A percentile compares a stretch with the other conserved stretches of the same genome.
Evolutionary conservation across 1,284 basidiomycete species (phyloP).

Genomic region (Tetrapyrgos nigripes): DNA sequence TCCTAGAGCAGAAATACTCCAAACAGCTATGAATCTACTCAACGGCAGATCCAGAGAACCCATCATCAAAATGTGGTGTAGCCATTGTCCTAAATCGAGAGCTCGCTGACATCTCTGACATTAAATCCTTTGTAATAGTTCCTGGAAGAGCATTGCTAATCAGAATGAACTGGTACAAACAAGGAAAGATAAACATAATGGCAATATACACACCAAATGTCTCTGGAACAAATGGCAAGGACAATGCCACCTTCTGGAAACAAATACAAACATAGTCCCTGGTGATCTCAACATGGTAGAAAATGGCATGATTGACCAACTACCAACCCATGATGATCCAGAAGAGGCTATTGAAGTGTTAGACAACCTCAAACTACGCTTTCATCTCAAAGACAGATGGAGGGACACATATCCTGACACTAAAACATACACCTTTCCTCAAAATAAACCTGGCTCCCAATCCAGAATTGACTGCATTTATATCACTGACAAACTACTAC

Average conservation of each 20-base stretch:
- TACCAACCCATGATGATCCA: slow-evolving; percentile 17
- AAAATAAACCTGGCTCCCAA: slow-evolving; percentile 16
- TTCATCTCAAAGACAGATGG: too few relatives aligned
- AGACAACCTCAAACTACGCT: too few relatives aligned
- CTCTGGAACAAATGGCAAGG: background rate
- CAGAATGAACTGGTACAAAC: slow-evolving; percentile 12
- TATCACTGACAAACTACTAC: background rate
- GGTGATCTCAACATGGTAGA: slow-evolving; percentile 24
- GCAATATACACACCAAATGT: slow-evolving; percentile 29
- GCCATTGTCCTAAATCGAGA: background rate
- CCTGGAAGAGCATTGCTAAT: slow-evolving; percentile 21
- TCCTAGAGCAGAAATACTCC: slow-evolving; percentile 17
- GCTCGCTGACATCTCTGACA: background rate
- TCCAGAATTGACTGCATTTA: slow-evolving; percentile 40
- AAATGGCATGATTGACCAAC: slow-evolving; percentile 19
- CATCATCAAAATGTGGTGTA: background rate
- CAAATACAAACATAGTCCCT: slow-evolving; percentile 14
- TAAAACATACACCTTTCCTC: slow-evolving; percentile 27
- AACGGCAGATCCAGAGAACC: background rate
- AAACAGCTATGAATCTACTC: slow-evolving; percentile 11
- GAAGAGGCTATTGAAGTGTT: too few relatives aligned
- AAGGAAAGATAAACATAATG: slow-evolving; percentile 11
- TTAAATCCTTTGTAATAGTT: slow-evolving; percentile 7
- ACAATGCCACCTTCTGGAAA: slow-evolving; percentile 28
- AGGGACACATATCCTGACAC: too few relatives aligned